Conservation (phyloP, 179 eudicot genomes). For the Nepenthes alata region DNA sequence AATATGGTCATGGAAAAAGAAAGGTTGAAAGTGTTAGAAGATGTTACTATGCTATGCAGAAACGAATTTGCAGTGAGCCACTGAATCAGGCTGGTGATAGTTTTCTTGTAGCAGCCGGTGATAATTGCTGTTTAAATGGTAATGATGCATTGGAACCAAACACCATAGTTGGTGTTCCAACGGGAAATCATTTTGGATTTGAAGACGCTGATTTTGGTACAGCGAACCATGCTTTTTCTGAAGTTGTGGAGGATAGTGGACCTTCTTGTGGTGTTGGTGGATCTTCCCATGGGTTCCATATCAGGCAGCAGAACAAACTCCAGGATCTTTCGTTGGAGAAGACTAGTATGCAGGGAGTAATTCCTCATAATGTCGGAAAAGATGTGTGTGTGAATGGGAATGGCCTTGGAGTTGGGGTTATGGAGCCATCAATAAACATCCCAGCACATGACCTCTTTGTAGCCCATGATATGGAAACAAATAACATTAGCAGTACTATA, state of each 20-base stretch:
- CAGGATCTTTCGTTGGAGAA: slow-evolving; percentile 17
- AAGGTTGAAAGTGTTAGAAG: slow-evolving; percentile 45
- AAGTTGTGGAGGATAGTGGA: slow-evolving; percentile 14
- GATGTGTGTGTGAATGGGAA: slow-evolving; percentile 9
- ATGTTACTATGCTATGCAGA: slow-evolving; percentile 46
- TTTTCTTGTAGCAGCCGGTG: slow-evolving; percentile 18
- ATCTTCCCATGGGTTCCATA: slow-evolving; percentile 10
- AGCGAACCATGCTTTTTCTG: slow-evolving; percentile 17
- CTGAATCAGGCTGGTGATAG: slow-evolving; percentile 19
- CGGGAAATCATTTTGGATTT: slow-evolving; percentile 8
- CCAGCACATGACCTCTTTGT: slow-evolving; percentile 16
- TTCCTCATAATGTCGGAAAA: slow-evolving; percentile 10
- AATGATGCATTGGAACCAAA: slow-evolving; percentile 6
- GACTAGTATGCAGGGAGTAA: slow-evolving; percentile 8
- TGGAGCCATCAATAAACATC: slow-evolving; percentile 15
- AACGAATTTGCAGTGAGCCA: slow-evolving; percentile 38
- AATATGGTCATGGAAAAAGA: slow-evolving; percentile 32
- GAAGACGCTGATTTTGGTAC: slow-evolving; percentile 15
- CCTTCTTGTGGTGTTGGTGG: slow-evolving; percentile 16
- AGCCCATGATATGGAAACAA: slow-evolving; percentile 15
- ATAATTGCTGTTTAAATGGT: slow-evolving; percentile 11
- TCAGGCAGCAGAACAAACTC: slow-evolving; percentile 14
- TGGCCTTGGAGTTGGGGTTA: slow-evolving; percentile 8
- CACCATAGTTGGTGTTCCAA: slow-evolving; percentile 6
- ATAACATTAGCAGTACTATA: slow-evolving; percentile 10